Conservation (phyloP, 225 moss, liverwort and hornwort species). For the Sphagnum tenellum region DNA sequence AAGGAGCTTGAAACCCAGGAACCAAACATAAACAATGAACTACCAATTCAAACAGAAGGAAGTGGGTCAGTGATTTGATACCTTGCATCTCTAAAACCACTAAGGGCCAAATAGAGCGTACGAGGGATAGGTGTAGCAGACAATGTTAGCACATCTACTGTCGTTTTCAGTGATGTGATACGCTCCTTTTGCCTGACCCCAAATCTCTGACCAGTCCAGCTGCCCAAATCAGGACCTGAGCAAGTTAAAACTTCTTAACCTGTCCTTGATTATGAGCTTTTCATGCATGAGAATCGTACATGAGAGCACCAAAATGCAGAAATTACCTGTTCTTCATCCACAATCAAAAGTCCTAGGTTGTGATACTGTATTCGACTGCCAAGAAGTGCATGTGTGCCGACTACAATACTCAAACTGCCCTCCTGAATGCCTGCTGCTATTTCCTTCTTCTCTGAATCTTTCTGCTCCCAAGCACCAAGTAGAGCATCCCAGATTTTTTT, state of each 20-base stretch:
- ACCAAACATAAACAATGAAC: too few species aligned
- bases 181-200: slow-evolving; percentile 91
- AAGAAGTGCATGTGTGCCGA: slow-evolving; percentile 88
- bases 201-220: slow-evolving; percentile 45
- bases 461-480: slow-evolving; percentile 18
- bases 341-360: slow-evolving; percentile 78
- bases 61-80: background rate
- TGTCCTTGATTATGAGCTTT: too few species aligned
- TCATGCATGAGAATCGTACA: too few species aligned
- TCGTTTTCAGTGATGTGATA: slow-evolving; percentile 69
- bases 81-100: slow-evolving; percentile 90
- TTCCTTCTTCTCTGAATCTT: slow-evolving; percentile 71
- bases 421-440: slow-evolving; percentile 69
- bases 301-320: too few species aligned
- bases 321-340: slow-evolving; percentile 73
- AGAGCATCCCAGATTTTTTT: too few species aligned
- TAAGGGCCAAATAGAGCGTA: slow-evolving; percentile 82
- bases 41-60: background rate
- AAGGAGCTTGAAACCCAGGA: background rate
- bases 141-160: slow-evolving; percentile 88
- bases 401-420: slow-evolving; percentile 65
- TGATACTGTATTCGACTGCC: slow-evolving; percentile 74
- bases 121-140: slow-evolving; percentile 97
- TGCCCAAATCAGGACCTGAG: too few species aligned
- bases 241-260: too few species aligned